Percentiles rank a stretch among this genome's conserved stretches.
phyloP scores from a whole-genome alignment of 2,329 filamentous ascomycete genomes.

The Lachnellula arida region DNA sequence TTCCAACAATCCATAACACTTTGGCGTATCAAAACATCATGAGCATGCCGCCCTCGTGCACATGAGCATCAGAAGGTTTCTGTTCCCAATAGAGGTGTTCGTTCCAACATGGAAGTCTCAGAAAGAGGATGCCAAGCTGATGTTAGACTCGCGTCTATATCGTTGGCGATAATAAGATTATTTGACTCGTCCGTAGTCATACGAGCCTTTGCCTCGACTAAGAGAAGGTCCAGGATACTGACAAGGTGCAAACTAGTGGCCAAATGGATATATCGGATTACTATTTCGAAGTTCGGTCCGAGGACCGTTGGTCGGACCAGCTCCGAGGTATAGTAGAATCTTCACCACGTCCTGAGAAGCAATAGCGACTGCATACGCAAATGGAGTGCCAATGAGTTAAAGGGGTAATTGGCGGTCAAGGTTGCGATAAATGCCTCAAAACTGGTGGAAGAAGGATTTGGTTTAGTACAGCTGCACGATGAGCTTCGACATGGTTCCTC shows the following conservation, averaged over 20 bases:
- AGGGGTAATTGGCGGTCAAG: neutral
- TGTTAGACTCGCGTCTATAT: neutral
- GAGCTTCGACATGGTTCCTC: neutral
- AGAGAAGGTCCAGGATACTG: neutral
- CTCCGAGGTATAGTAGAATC: neutral
- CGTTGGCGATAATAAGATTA: neutral
- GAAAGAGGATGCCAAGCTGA: neutral
- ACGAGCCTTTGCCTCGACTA: neutral
- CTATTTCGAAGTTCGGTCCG: neutral
- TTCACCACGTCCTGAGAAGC: neutral
- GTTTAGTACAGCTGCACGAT: neutral
- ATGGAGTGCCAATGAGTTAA: neutral
- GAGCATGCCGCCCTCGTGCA: neutral
- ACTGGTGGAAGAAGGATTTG: neutral
- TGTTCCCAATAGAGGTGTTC: neutral
- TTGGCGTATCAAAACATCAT: neutral
- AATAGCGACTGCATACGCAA: neutral
- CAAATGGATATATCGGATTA: neutral
- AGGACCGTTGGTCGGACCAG: neutral
- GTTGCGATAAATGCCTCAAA: neutral
- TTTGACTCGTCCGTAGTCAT: neutral
- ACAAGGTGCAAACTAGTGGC: neutral
- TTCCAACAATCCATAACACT: neutral
- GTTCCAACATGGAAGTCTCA: neutral
- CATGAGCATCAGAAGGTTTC: neutral